Conservation (phyloP, 495 filamentous ascomycete genomes). For the Xylaria scruposa region DNA sequence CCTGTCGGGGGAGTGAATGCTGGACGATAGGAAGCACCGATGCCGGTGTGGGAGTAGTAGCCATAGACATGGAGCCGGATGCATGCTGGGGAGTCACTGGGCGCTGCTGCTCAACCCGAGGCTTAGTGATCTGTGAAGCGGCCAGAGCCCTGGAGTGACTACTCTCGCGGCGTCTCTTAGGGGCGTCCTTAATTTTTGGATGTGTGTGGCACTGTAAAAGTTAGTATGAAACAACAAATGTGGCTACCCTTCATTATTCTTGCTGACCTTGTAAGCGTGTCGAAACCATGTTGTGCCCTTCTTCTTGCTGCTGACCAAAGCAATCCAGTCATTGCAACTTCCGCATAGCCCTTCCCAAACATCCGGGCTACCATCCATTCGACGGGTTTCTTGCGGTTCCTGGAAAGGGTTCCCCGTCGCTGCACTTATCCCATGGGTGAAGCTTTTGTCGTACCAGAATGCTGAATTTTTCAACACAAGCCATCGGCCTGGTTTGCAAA, state of each 20-base stretch:
- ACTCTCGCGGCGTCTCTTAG: constrained; percentile 72
- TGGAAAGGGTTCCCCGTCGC: constrained; percentile 76
- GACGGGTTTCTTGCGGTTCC: constrained; percentile 70
- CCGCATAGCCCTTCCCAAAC: constrained; percentile 83
- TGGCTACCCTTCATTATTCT: neutral
- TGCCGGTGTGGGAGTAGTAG: constrained; percentile 46
- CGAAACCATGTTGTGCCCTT: constrained; percentile 87
- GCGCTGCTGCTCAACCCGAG: constrained; percentile 43
- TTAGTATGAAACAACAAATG: constrained; percentile 21
- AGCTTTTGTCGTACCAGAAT: constrained; percentile 87
- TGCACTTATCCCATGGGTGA: constrained; percentile 81
- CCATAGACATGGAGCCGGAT: constrained; percentile 42
- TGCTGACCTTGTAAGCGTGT: constrained; percentile 79
- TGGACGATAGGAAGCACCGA: constrained; percentile 29
- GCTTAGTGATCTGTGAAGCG: constrained; percentile 45
- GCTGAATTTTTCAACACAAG: constrained; percentile 83
- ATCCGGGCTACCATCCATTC: constrained; percentile 80
- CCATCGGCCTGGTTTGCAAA: constrained; percentile 83
- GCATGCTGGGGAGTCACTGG: constrained; percentile 52
- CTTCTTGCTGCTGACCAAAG: constrained; percentile 81
- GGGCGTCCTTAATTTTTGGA: constrained; percentile 73
- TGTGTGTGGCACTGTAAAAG: constrained; percentile 71
- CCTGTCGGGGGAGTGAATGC: constrained; percentile 13
- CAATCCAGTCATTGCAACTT: constrained; percentile 79
- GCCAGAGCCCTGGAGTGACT: constrained; percentile 53